Base-by-base conservation (phyloP, 2,329 filamentous ascomycete genomes). In the Aureobasidium sp. region DNA sequence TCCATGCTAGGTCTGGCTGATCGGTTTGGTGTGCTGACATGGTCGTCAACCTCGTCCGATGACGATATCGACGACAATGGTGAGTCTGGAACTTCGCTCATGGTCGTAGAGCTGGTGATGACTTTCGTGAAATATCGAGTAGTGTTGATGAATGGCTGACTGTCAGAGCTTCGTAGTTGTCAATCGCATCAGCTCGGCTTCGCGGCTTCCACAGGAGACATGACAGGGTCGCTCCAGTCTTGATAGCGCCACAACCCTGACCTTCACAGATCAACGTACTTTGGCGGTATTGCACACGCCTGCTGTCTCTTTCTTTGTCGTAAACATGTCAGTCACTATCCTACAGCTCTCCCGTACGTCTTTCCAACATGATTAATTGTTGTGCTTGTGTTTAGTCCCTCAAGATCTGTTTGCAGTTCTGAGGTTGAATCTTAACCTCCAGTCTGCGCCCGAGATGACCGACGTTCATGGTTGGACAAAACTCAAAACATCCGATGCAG, bases 31-130 rank as follows among this genome's bases (percentile, higher is more conserved):
- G 76, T 78, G 74, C 79, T 83, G 72, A 78, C 69, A 61, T 76
- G 76, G 67, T 79, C 78, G 68, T 84, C 84, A 71, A 79, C 79
- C 70, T 84, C 82, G 67, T 86, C 85, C 12, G 60, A 60, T 51
- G 83, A 85, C 66, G 81, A 82, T 66, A 86, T 81, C 64, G 84
- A 84, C 56, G 85, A 88, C 68, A 89, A 82, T 17, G 64, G 64
- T 41, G 64, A 66, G 29, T 66, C 64, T 9, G 64, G 62, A 26
- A 53, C 23, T 36, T 60, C 55, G 37, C 59, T 63, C 57, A 56
- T 65, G 23, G 26, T 56, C n/a, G 10, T 10, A 10, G 3, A 2
- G 26, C 27, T 51, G 46, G 20, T 26, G 32, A 39, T 46, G 9
- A 29, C n/a, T 29, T 46, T 9, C 32, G 27, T 10, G 37, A 29